phyloP scores from a whole-genome alignment of 2,329 filamentous ascomycete species.

The Aspergillus ustus region DNA sequence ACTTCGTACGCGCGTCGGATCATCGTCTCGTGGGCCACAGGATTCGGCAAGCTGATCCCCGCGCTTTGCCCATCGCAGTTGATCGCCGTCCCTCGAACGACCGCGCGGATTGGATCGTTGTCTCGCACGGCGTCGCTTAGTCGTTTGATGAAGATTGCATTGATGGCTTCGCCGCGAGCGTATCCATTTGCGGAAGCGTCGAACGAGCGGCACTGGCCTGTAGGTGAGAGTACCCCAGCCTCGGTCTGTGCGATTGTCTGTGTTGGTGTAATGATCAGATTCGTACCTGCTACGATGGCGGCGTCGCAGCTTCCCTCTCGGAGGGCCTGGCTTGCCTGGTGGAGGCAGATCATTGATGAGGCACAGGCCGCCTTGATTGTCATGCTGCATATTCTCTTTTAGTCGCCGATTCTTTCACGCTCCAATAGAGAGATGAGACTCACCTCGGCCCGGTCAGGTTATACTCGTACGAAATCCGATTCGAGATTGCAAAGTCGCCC shows the following conservation, averaged over 20 bases:
- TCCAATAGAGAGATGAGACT: neutral
- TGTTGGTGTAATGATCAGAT: conserved; percentile 36
- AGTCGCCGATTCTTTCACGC: neutral
- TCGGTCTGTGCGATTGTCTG: conserved; percentile 32
- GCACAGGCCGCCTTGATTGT: conserved; percentile 45
- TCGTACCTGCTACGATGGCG: conserved; percentile 40
- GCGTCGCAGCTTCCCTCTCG: conserved; percentile 1
- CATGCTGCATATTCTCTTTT: conserved; percentile 22
- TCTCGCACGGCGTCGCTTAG: conserved; percentile 34
- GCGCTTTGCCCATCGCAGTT: conserved; percentile 19
- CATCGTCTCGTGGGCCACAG: neutral
- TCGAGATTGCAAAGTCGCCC: conserved; percentile 17
- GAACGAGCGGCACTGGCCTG: conserved; percentile 32
- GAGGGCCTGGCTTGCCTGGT: conserved; percentile 33
- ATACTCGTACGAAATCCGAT: conserved; percentile 18
- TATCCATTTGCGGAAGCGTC: conserved; percentile 35
- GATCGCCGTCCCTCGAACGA: conserved; percentile 30
- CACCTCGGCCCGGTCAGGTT: conserved; percentile 21
- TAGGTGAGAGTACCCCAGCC: conserved; percentile 39
- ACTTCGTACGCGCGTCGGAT: neutral
- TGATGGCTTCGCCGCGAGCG: conserved; percentile 37
- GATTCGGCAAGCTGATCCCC: neutral
- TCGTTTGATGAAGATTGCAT: conserved; percentile 34
- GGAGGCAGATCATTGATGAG: conserved; percentile 35
- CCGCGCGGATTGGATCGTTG: conserved; percentile 33